Conservation (phyloP, 1,284 basidiomycete genomes). For the Pascua guehoae region DNA sequence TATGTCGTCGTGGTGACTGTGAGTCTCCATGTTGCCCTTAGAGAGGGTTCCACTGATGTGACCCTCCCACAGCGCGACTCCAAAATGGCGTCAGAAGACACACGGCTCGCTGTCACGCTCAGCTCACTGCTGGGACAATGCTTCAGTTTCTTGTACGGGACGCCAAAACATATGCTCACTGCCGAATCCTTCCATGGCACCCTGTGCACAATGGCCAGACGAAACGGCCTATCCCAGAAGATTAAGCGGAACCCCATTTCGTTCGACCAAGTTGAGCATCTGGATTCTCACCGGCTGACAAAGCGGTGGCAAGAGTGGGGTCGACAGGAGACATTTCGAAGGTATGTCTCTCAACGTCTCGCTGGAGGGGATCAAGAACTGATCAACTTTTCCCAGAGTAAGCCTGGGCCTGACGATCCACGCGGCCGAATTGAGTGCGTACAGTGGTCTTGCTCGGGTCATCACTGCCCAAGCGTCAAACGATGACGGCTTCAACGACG, state of each 20-base stretch:
- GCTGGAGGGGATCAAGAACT: too few species aligned
- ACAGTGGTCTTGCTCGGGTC: conserved; percentile 4
- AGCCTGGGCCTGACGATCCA: conserved; percentile 11
- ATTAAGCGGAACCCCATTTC: conserved; percentile 6
- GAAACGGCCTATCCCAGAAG: conserved; percentile 6
- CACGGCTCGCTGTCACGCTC: conserved; percentile 3
- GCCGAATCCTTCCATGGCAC: conserved; percentile 11
- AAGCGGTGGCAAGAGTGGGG: conserved; percentile 12
- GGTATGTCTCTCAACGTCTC: background rate
- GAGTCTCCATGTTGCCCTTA: background rate
- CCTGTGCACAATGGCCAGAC: conserved; percentile 7
- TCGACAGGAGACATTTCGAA: conserved; percentile 7
- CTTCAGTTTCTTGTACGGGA: conserved; percentile 12
- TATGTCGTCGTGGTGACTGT: conserved; percentile 7
- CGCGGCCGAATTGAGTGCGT: conserved; percentile 9
- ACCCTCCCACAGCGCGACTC: conserved; percentile 2
- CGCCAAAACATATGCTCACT: conserved; percentile 11
- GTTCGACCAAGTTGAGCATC: conserved; percentile 1
- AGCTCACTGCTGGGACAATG: conserved; percentile 11
- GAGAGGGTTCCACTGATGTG: background rate
- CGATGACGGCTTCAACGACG: conserved; percentile 7
- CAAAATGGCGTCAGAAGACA: conserved; percentile 5
- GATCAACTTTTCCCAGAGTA: background rate
- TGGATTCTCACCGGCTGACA: background rate
- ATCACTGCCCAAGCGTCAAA: background rate